These are phyloP conservation scores for Lasiosphaeris hirsuta DNA, from an alignment of 495 filamentous ascomycete genomes.

Conservation along the genomic window DNA sequence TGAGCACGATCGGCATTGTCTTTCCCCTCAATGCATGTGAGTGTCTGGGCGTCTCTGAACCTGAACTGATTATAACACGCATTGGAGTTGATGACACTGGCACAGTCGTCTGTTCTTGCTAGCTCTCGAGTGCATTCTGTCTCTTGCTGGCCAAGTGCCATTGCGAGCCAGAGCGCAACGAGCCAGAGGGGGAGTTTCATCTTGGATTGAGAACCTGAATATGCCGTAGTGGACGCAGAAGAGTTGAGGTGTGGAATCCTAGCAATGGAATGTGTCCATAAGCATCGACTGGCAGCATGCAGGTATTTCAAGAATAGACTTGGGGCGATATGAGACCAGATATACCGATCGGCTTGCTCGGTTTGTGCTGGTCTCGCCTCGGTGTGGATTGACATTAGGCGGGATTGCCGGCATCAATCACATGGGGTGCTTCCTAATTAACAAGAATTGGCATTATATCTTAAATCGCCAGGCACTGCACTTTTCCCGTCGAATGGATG, in stretches of 20 bases:
- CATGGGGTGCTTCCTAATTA: not conserved
- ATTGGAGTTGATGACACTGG: slow-evolving; percentile 40
- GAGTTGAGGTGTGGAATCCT: not conserved
- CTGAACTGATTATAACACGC: slow-evolving; percentile 46
- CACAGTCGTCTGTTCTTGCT: slow-evolving; percentile 37
- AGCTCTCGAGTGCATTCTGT: slow-evolving; percentile 33
- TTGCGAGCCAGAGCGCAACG: slow-evolving; percentile 23
- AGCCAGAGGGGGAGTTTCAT: slow-evolving; percentile 31
- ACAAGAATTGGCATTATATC: too few species aligned
- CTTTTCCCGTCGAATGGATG: too few species aligned
- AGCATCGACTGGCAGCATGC: too few species aligned
- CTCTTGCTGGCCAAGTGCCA: slow-evolving; percentile 25
- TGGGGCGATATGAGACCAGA: too few species aligned
- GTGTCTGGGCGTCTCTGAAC: slow-evolving; percentile 32
- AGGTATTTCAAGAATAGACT: too few species aligned
- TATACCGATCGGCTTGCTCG: too few species aligned
- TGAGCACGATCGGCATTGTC: slow-evolving; percentile 6
- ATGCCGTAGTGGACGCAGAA: not conserved
- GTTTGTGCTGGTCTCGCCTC: too few species aligned
- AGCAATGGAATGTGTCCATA: not conserved
- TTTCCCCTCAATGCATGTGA: slow-evolving; percentile 37
- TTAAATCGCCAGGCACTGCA: too few species aligned
- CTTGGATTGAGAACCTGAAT: not conserved
- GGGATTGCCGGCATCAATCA: not conserved
- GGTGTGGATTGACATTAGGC: not conserved